Evolutionary conservation across 805 yeast species (phyloP).

Genomic region (Candida maesae): DNA sequence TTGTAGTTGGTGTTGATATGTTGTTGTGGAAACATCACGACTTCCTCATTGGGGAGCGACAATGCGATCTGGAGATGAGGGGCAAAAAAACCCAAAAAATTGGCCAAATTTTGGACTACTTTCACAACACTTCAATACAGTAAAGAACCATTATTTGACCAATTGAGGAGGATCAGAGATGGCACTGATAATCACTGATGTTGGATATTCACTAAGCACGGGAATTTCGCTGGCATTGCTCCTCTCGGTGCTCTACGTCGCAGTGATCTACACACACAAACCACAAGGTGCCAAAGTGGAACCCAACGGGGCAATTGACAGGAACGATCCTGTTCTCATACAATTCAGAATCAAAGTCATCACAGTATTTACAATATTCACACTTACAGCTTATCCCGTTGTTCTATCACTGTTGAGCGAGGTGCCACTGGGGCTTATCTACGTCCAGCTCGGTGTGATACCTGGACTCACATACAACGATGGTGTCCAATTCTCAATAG

Average conservation of each 20-base stretch:
- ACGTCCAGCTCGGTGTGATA: conserved; percentile 32
- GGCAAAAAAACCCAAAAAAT: too few species aligned
- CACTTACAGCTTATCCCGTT: conserved; percentile 8
- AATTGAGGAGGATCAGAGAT: too few species aligned
- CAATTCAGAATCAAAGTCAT: conserved; percentile 38
- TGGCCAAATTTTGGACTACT: too few species aligned
- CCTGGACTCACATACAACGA: conserved; percentile 29
- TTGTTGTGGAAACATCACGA: too few species aligned
- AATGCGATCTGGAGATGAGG: neutral
- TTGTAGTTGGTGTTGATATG: too few species aligned
- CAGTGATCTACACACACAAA: conserved; percentile 33
- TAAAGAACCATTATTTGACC: too few species aligned
- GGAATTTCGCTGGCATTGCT: conserved; percentile 28
- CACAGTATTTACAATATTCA: conserved; percentile 10
- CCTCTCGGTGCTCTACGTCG: conserved; percentile 46
- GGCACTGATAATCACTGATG: neutral
- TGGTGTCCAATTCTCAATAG: conserved; percentile 2
- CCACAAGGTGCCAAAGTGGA: neutral
- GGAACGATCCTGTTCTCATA: conserved; percentile 45
- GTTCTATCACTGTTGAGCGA: conserved; percentile 10
- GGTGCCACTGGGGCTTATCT: conserved; percentile 6
- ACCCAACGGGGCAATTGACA: conserved; percentile 12
- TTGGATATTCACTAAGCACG: neutral
- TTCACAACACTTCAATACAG: too few species aligned
- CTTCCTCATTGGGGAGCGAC: too few species aligned